A percentile compares a stretch with the other conserved stretches of the same genome.
Evolutionary conservation across 805 yeast genomes (phyloP).

Genomic region (Barnettozyma californica): DNA sequence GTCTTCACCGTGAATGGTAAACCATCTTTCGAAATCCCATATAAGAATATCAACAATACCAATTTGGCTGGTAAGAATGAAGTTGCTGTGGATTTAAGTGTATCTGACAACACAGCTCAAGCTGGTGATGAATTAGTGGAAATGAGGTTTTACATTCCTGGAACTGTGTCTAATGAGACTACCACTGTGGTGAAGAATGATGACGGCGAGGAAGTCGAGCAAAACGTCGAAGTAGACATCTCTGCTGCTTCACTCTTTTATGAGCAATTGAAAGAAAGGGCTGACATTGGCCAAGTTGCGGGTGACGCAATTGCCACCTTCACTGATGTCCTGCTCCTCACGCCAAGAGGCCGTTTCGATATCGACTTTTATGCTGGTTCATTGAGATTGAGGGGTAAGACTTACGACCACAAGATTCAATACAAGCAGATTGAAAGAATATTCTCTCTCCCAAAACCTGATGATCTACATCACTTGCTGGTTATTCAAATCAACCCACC

Average conservation of each 20-base stretch:
- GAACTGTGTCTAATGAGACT: conserved; percentile 46
- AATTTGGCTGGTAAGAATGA: conserved; percentile 90
- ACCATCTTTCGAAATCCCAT: conserved; percentile 91
- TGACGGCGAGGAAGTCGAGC: conserved; percentile 32
- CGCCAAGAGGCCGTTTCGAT: conserved; percentile 98
- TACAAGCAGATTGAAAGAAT: conserved; percentile 86
- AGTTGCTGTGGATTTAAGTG: conserved; percentile 81
- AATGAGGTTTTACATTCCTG: conserved; percentile 89
- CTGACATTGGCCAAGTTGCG: conserved; percentile 89
- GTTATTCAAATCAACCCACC: conserved; percentile 95
- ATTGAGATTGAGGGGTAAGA: conserved; percentile 90
- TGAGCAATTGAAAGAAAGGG: conserved; percentile 86
- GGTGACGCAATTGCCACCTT: conserved; percentile 95
- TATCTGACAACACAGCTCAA: conserved; percentile 45
- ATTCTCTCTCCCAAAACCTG: conserved; percentile 90
- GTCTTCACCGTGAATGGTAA: conserved; percentile 80
- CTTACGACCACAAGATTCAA: conserved; percentile 94
- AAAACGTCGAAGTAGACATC: conserved; percentile 38
- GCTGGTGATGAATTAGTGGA: conserved; percentile 97
- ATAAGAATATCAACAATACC: conserved; percentile 70
- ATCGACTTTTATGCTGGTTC: conserved; percentile 87
- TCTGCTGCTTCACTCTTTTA: conserved; percentile 82
- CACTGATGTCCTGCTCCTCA: conserved; percentile 83
- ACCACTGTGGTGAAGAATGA: conserved; percentile 7
- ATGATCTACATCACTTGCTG: conserved; percentile 83